Base-by-base conservation (phyloP, 2,329 filamentous ascomycete species). In the Alternaria postmessia region DNA sequence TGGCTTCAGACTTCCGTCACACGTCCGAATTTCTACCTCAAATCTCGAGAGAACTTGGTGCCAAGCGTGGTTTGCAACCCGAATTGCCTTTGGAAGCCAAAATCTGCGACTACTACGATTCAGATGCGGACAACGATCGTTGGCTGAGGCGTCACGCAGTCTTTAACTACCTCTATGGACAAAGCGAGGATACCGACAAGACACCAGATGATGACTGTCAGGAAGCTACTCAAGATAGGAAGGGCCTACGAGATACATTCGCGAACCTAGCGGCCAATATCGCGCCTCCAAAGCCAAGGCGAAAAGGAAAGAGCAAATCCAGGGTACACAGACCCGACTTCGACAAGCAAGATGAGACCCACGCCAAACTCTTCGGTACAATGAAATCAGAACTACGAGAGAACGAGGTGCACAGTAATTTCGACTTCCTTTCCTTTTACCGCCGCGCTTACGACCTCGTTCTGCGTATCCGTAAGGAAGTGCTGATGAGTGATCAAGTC, bases 361-460 rank as follows among this genome's bases (percentile, higher is more conserved):
- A 67, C 22, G 46, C 56, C 9, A 34, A 51, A 2, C 53, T 64
- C 2, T 49, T 71, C 11, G 44, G 36, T 11, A 62, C 62, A 14
- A 49, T 49, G 46, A 49, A 34, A 32, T 49, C 46, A 38, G 49
- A 42, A 49, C 58, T 70, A 30, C 44, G 54, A 26, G 52, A 51
- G 5, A 39, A 62, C 11, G 66, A 72, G 43, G 22, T 69, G 5
- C 62, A 69, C 39, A 60, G 49, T 18, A 56, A 61, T 44, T 72
- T 70, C 56, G 68, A 72, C 43, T 68, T 69, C 39, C 65, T 68
- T 8, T 49, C 58, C 12, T 63, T 69, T 52, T 70, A 63, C 49
- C 64, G 66, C 2, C 63, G 68, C 12, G 58, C 53, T 11, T 67
- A 54, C 49, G 39, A 43, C 2, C 43, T 67, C 16, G n/a, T 68